Evolutionary conservation across 1,284 basidiomycete species (phyloP), one percentile per base, ranked within the genome.

Genomic region (Ceratobasidium sp.): DNA sequence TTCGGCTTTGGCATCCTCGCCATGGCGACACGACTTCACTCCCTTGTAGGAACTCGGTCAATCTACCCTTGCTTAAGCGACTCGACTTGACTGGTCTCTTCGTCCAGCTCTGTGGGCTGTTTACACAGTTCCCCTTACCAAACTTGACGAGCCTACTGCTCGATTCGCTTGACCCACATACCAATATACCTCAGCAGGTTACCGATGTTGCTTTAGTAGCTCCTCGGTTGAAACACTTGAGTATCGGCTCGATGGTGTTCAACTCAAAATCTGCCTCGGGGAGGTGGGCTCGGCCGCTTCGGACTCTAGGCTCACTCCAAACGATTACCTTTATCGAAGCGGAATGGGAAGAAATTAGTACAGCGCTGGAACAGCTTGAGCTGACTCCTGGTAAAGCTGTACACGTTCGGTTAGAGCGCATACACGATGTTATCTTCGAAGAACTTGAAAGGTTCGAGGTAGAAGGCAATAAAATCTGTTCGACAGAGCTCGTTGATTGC

Each of bases 391-490:
- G 44, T 20, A 18, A n/a, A 10, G 7, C 33, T 18, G 26, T 58
- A 4, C 39, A 44, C 39, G 9, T 66, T 40, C 63, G 63, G 6
- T 40, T 66, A 44, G 63, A 66, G 42, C 63, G 63, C 39, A 42
- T 66, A 42, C 44, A 44, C 39, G 63, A 66, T 44, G 18, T 66
- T n/a, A n/a, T 13, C 10, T 18, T 6, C 40, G 18, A 66, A 42
- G 39, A 40, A 42, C 26, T 40, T 15, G 40, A 42, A n/a, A 40
- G 18, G 9, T 44, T 66, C 7, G 39, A 44, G 39, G 40, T n/a
- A 66, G n/a, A 33, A n/a, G 63, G 4, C 12, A 10, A 66, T 26
- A 10, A 2, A 10, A 44, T 23, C 6, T 10, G 18, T 20, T 5
- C 18, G 39, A 44, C 42, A 10, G 40, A 20, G 40, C 39, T 66